Evolutionary conservation across 306 rosid species (phyloP), one percentile per base, ranked within the genome.

Genomic region (Sophora flavescens): DNA sequence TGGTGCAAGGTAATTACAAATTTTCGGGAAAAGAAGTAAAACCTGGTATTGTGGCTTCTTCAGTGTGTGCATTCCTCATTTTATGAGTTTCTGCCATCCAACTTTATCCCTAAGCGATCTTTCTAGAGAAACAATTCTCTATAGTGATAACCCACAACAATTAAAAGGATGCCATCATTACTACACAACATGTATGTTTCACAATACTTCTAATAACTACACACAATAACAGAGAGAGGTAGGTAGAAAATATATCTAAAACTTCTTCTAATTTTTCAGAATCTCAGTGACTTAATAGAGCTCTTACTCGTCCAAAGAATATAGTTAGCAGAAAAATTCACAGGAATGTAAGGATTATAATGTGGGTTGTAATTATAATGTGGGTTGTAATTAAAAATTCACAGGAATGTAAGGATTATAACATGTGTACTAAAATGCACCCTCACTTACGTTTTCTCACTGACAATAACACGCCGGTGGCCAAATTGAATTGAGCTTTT

Each of bases 41-140:
- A 93, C 98, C 96, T 91, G 97, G 73, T 91, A 90, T 47, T 91
- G 93, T 9, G 85, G 82, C 88, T 88, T 87, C 87, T 69, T 88
- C 72, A 94, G 89, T 9, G 94, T 91, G 82, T 88, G 96, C 73
- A 85, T 69, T 65, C 96, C 98, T 91, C 96, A 88, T 87, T 90
- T 94, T 53, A 91, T 73, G 56, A 73, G 77, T 75, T 76, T 88
- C 83, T 91, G 96, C 98, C 96, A 94, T 80, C 92, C 92, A 47
- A 35, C 80, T 77, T 87, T 91, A 68, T 79, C 88, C 75, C 67
- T 75, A 2, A 94, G 88, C 1, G 88, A 81, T 68, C 80, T 90
- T 82, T 88, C 97, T 74, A 91, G 70, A 57, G 89, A 88, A 63
- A 16, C 82, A 2, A 89, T 94, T 84, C 83, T 90, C 97, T 94